A percentile compares a stretch with the other conserved stretches of the same genome.
Conservation (phyloP, 208 protist genomes). For the Trypanosoma lewisi region DNA sequence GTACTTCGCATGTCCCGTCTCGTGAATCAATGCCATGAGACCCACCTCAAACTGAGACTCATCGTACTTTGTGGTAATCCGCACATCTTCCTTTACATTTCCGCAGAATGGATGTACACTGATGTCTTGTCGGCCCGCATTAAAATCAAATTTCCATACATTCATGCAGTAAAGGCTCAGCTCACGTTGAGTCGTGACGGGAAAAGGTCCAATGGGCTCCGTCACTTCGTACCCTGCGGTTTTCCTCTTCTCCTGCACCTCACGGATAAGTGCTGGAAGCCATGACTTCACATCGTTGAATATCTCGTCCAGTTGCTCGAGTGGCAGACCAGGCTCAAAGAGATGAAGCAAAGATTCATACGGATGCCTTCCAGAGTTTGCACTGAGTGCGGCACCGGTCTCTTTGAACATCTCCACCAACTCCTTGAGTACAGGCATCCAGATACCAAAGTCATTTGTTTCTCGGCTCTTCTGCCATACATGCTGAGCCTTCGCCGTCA, state of each 20-base stretch:
- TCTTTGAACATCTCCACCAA: slow-evolving; percentile 54
- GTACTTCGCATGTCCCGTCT: slow-evolving; percentile 89
- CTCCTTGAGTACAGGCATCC: slow-evolving; percentile 69
- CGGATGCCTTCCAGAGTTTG: slow-evolving; percentile 35
- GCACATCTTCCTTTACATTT: slow-evolving; percentile 73
- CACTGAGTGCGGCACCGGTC: slow-evolving; percentile 46
- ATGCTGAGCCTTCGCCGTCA: slow-evolving; percentile 51
- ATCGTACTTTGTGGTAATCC: slow-evolving; percentile 84
- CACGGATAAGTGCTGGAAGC: slow-evolving; percentile 70
- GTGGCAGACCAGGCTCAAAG: slow-evolving; percentile 81
- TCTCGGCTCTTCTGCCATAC: slow-evolving; percentile 66
- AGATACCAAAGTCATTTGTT: slow-evolving; percentile 63
- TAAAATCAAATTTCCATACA: slow-evolving; percentile 79
- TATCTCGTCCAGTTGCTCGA: slow-evolving; percentile 54
- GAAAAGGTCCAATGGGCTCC: slow-evolving; percentile 41
- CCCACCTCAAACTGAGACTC: slow-evolving; percentile 47
- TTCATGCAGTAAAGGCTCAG: slow-evolving; percentile 56
- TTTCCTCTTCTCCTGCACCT: slow-evolving; percentile 67
- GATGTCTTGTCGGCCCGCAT: slow-evolving; percentile 77
- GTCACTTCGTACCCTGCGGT: slow-evolving; percentile 20
- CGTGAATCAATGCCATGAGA: slow-evolving; percentile 79
- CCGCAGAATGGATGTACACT: slow-evolving; percentile 89
- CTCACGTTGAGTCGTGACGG: slow-evolving; percentile 46
- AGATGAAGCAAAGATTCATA: slow-evolving; percentile 80
- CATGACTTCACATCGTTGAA: slow-evolving; percentile 76